Conservation (phyloP, 805 yeast species). For the Monosporozyma servazzii region DNA sequence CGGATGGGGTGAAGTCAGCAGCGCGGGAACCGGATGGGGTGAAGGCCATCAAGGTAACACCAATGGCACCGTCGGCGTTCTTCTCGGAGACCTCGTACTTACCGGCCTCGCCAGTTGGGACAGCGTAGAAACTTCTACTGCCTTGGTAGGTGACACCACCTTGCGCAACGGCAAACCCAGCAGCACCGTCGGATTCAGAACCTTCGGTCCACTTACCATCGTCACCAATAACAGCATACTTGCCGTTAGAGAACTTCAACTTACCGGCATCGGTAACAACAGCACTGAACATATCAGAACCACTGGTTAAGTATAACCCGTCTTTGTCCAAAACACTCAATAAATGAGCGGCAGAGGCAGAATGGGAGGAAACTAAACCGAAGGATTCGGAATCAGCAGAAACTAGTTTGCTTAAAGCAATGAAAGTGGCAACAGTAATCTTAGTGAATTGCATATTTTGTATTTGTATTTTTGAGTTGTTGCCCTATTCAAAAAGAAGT, state of each 20-base stretch:
- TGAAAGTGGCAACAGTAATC: constrained; percentile 18
- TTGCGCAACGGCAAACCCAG: constrained; percentile 32
- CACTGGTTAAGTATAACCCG: constrained; percentile 7
- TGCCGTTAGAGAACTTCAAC: constrained; percentile 22
- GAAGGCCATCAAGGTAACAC: constrained; percentile 13
- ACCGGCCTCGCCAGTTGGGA: constrained; percentile 23
- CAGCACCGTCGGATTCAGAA: constrained; percentile 16
- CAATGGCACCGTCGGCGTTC: constrained; percentile 15
- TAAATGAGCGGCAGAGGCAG: constrained; percentile 26
- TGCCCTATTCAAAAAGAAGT: too few relatives aligned
- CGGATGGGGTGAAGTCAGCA: constrained; percentile 25
- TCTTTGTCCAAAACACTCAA: constrained; percentile 23
- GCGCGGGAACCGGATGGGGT: constrained; percentile 29
- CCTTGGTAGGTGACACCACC: constrained; percentile 5
- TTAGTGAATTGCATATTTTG: constrained; percentile 7
- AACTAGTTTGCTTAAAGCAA: constrained; percentile 20
- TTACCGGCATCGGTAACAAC: constrained; percentile 28
- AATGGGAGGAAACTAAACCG: constrained; percentile 29
- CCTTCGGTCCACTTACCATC: constrained; percentile 19
- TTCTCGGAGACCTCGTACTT: constrained; percentile 21
- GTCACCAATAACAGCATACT: constrained; percentile 23
- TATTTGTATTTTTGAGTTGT: background rate
- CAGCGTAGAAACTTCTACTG: constrained; percentile 32
- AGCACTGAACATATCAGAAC: constrained; percentile 11
- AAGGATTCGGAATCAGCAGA: constrained; percentile 32